Base-by-base conservation (phyloP, 768 basidiomycete genomes). In the Scleroderma bovista region DNA sequence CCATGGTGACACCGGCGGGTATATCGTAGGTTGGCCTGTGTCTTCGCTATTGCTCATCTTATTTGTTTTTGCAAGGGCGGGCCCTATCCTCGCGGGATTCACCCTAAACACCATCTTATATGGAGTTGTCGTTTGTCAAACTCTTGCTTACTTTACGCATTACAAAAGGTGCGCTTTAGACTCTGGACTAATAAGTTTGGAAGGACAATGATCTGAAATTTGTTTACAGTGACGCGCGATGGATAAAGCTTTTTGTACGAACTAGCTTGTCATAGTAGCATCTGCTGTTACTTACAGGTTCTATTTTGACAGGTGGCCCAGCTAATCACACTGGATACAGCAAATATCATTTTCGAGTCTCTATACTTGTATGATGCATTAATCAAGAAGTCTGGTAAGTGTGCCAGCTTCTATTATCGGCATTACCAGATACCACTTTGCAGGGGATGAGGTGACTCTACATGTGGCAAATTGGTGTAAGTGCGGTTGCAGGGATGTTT, bases 51-150 rank as follows among this genome's bases (percentile, higher is more conserved):
- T 36, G n/a, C 34, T 5, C 1, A 32, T 15, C 37, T 43, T 15
- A 43, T 24, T 13, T 12, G 19, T n/a, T n/a, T 24, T 34, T 50
- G 20, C 16, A 53, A 70, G 65, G 26, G 57, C 65, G 44, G 71
- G 71, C 6, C 71, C 71, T 2, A 56, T 68, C 41, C 63, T 72
- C 43, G 49, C 65, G 33, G 71, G 71, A 34, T 56, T 68, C 29
- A 57, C 67, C 37, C 55, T 71, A 42, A 69, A 72, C 53, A 51
- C 63, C 22, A 59, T 68, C 31, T 50, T 73, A 42, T 70, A 60
- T 49, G 72, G 72, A 26, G 60, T 60, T 3, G 59, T 71, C 54
- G 46, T 69, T 29, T 61, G 59, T 34, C 72, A 73, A 56, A 60
- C 61, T 0, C 68, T 64, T 54, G 38, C 70, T 42, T 64, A 65